phyloP scores from a whole-genome alignment of 2,329 filamentous ascomycete species.

The Aspergillus melleus region DNA sequence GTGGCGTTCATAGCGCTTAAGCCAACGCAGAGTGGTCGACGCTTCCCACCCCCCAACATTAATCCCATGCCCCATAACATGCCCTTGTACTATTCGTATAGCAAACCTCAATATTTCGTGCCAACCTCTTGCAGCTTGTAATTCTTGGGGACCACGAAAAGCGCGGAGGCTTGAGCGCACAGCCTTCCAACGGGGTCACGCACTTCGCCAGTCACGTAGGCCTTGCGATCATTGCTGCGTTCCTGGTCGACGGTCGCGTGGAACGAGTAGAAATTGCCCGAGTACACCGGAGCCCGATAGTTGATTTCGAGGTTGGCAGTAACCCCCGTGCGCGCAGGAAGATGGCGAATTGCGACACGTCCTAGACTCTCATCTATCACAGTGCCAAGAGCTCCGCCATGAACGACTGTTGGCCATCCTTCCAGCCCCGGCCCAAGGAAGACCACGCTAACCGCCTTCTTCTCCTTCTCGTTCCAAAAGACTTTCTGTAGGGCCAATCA shows the following conservation, averaged over 20 bases:
- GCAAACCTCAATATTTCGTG: conserved; percentile 38
- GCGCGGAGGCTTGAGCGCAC: conserved; percentile 58
- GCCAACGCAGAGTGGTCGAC: neutral
- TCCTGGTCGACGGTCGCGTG: conserved; percentile 44
- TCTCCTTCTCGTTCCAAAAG: conserved; percentile 62
- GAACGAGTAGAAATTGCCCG: conserved; percentile 65
- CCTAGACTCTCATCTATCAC: conserved; percentile 69
- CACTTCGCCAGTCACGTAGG: conserved; percentile 36
- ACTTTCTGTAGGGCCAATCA: conserved; percentile 52
- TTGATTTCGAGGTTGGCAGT: conserved; percentile 60
- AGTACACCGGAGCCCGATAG: conserved; percentile 62
- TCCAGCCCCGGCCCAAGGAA: conserved; percentile 65
- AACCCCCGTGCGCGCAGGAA: conserved; percentile 54
- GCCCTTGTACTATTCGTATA: neutral
- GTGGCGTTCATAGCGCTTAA: neutral
- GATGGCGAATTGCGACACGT: conserved; percentile 56
- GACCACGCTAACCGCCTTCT: conserved; percentile 63
- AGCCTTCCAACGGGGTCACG: conserved; percentile 51
- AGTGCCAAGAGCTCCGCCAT: conserved; percentile 70
- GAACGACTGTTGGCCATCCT: conserved; percentile 71
- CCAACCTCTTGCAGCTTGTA: conserved; percentile 43
- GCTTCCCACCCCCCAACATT: neutral
- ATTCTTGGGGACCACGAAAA: conserved; percentile 61
- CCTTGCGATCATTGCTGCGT: conserved; percentile 41
- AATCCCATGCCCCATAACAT: neutral